phyloP scores from a whole-genome alignment of 495 filamentous ascomycete species.

The Neurospora sp. region DNA sequence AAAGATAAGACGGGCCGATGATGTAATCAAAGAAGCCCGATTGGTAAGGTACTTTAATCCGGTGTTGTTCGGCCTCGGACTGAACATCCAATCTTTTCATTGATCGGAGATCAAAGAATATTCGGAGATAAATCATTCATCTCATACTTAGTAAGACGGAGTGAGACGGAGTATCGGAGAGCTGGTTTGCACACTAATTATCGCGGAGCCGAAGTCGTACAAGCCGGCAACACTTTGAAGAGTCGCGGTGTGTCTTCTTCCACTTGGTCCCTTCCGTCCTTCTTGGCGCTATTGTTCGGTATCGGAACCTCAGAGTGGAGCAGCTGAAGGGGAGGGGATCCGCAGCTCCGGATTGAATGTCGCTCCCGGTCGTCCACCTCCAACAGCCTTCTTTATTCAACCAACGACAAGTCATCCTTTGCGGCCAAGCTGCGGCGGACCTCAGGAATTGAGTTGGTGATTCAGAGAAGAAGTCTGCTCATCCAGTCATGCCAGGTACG shows the following conservation, averaged over 20 bases:
- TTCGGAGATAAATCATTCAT: not conserved
- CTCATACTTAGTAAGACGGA: not conserved
- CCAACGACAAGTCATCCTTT: not conserved
- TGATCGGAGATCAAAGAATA: not conserved
- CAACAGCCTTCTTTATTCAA: not conserved
- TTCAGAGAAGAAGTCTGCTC: not conserved
- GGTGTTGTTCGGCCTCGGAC: not conserved
- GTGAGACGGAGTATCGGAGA: not conserved
- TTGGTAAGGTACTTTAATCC: not conserved
- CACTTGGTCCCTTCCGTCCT: not conserved
- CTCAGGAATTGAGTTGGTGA: not conserved
- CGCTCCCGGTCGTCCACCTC: not conserved
- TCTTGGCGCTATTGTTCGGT: not conserved
- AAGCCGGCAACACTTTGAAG: not conserved
- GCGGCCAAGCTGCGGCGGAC: not conserved
- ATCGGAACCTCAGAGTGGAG: not conserved
- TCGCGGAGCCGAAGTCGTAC: not conserved
- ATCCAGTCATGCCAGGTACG: not conserved
- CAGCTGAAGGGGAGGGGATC: not conserved
- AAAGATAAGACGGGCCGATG: not conserved
- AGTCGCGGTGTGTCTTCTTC: not conserved
- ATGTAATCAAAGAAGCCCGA: not conserved
- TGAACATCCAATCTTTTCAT: not conserved
- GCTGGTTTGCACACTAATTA: not conserved
- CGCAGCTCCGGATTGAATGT: not conserved